Percentiles rank a stretch among this genome's conserved stretches.
Evolutionary conservation across 768 basidiomycete genomes (phyloP).

Genomic region (Myochromella boudieri): DNA sequence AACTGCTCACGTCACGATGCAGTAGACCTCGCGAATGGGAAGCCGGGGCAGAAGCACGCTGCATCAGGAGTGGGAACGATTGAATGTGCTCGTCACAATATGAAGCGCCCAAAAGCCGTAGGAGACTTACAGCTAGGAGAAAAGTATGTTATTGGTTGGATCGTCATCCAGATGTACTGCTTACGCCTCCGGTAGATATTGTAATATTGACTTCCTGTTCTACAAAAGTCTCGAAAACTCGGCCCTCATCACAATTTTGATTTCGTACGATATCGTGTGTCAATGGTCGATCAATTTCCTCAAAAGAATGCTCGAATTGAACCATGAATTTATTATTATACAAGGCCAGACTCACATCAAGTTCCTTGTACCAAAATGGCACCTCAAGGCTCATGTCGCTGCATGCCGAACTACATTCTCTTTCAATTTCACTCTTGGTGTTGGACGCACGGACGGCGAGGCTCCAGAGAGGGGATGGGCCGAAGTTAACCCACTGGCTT

Average conservation of each 20-base stretch:
- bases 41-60: conserved; percentile 19
- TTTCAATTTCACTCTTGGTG: conserved; percentile 21
- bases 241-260: conserved; percentile 2
- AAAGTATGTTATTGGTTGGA: conserved; percentile 15
- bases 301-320: conserved; percentile 11
- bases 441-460: no score
- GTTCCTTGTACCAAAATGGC: conserved; percentile 29
- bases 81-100: conserved; percentile 29
- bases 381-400: conserved; percentile 19
- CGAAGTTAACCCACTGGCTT: conserved; percentile 23
- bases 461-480: no score
- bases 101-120: conserved; percentile 24
- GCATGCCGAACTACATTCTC: conserved; percentile 23
- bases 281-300: conserved; percentile 19
- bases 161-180: neutral
- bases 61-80: conserved; percentile 26
- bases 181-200: conserved; percentile 20
- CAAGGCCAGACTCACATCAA: conserved; percentile 1
- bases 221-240: conserved; percentile 10
- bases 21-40: conserved; percentile 2
- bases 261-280: conserved; percentile 23
- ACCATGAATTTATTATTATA: conserved; percentile 2
- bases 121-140: conserved; percentile 33
- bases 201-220: conserved; percentile 25
- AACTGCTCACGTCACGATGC: neutral